Evolutionary conservation across 176 grass and related monocot species (phyloP), one percentile per base, ranked within the genome.

Genomic region (Rhipidocladum racemiflorum): DNA sequence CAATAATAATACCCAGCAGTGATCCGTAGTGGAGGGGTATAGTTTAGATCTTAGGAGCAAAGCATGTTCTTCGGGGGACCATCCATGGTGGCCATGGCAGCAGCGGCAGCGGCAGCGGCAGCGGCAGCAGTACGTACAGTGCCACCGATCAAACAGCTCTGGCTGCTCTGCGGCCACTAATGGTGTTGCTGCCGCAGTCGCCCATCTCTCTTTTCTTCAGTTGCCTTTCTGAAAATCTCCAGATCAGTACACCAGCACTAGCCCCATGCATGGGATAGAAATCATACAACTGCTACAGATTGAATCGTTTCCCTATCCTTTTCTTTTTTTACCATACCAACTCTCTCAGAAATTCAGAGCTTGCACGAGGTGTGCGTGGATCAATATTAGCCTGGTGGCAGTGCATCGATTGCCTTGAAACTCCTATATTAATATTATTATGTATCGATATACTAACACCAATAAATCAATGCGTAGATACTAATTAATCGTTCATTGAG

Each of bases 101-200:
- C 54, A 21, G 70, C 30, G 4, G 32, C 46, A 83, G 80, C 35
- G 7, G 35, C 35, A 36, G 35, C 35, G 7, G 35, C 35, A 36
- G 34, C 34, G 5, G 35, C 35, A 36, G 35, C 36, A 38, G 36
- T 38, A 38, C 36, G n/a, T 85, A 85, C 88, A 82, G 65, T 82
- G 83, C 83, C 88, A 90, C 83, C 88, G 65, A 90, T 78, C 78
- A 77, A 77, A 90, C 88, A 90, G 78, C 88, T 86, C 64, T 82
- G 78, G 62, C 70, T 61, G 74, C 74, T 81, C 69, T 77, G 66
- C 67, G 13, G 35, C 46, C 45, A 81, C 70, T 62, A 89, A 77
- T 81, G 57, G 21, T 43, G 55, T 12, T 79, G 44, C 32, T 84
- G 68, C 3, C 72, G 21, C 79, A 24, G 38, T 12, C 46, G 40